Base-by-base conservation (phyloP, 306 rosid genomes). In the Lablab purpureus region DNA sequence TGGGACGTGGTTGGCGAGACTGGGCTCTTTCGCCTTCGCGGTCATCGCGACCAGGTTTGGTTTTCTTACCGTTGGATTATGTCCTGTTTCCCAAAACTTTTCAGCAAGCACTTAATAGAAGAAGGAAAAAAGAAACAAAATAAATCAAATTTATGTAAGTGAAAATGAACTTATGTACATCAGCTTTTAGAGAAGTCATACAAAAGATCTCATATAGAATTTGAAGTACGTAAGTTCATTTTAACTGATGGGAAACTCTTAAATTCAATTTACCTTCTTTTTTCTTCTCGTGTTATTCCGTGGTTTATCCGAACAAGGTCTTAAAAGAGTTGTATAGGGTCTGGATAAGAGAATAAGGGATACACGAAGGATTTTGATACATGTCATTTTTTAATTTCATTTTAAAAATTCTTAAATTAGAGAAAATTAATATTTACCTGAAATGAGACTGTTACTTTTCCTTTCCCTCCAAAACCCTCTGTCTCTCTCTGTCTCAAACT, bases 1-100 rank as follows among this genome's bases (percentile, higher is more conserved):
- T 95, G 99, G 99, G 99, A 95, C 32, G 91, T 89, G 34, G 88
- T 95, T 51, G 97, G 97, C 0, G 97, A 95, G 83, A 81, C 87
- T 0, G 99, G 99, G 49, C 94, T 95, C 28, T 95, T 91, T 87
- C 98, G 99, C 3, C 96, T 92, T 32, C 88, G 92, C 3, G 99
- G 99, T 27, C 99, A 95, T 82, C 91, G 91, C 0, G 95, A 92
- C 66, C 97, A 95, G 97, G 97, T 92, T 56, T 47, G 4, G 3
- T 18, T 18, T 67, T 15, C 45, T 40, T 40, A 40, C 13, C 12
- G 9, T 40, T 40, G 13, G 45, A 37, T 37, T 37, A 1, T 3
- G 37, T 7, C 1, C 11, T 30, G 45, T 62, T 15, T 62, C 6
- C 18, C 21, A 10, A 28, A 27, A 59, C 40, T 25, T 43, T 43